Base-by-base conservation (phyloP, 2,329 filamentous ascomycete genomes). In the Trichoderma koningiopsis region DNA sequence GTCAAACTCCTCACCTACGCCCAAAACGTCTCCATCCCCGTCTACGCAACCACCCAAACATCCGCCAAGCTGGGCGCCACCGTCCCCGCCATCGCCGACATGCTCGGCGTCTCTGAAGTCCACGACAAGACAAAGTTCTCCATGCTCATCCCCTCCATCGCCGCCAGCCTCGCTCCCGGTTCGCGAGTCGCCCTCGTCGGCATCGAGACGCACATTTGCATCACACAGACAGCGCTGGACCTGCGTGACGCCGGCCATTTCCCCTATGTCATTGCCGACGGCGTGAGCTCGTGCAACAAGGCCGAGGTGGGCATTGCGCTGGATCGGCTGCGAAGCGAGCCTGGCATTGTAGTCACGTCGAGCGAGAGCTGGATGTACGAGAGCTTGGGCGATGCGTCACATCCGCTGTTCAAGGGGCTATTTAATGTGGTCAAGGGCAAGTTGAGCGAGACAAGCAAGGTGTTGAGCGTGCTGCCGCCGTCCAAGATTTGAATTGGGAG, bases 311-410 rank as follows among this genome's bases (percentile, higher is more conserved):
- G 86, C 1, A 82, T 98, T 73, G 95, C 95, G 58, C 82, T 98
- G 70, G 90, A 88, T 27, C 82, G 95, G 71, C 78, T 98, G 81
- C 84, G 93, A 73, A 85, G 86, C 73, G 93, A 91, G 73, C 74
- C 73, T 1, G 94, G 94, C 0, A 92, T 90, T 43, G 82, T 88
- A 4, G 89, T 98, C 37, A 97, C 94, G 22, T 93, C 91, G 29
- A 96, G 92, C 79, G 95, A 98, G 87, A 92, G 92, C 79, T 91
- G 92, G 81, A 81, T 97, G 77, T 98, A 96, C 81, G 94, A 98
- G 83, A 89, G 89, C 75, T 87, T 97, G 83, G 93, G 92, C 22
- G 94, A 97, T 81, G 93, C 95, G 7, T 85, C 81, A 14, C 88
- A 90, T 74, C 81, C 84, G 0, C 88, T 90, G 80, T 97, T 97